Conservation (phyloP, 495 filamentous ascomycete genomes). For the Penicillium lagena region DNA sequence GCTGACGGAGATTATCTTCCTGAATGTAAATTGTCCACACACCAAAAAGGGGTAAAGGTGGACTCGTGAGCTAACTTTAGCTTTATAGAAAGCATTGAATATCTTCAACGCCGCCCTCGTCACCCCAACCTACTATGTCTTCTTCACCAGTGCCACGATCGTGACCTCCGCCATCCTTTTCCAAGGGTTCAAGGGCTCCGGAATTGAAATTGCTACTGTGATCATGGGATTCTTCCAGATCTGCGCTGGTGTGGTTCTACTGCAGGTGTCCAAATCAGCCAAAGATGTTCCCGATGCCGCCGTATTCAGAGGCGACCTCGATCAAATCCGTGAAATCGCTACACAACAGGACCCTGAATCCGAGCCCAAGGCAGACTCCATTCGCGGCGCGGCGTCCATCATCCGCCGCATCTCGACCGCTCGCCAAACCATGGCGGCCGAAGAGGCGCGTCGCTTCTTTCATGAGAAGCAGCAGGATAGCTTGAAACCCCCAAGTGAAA, state of each 20-base stretch:
- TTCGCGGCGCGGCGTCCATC: slow-evolving; percentile 86
- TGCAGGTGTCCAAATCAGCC: slow-evolving; percentile 95
- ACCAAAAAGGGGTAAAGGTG: too few relatives aligned
- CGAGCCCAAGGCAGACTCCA: slow-evolving; percentile 93
- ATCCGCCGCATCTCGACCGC: slow-evolving; percentile 74
- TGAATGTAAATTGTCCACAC: slow-evolving; percentile 64
- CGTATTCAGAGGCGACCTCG: slow-evolving; percentile 86
- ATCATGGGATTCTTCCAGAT: slow-evolving; percentile 93
- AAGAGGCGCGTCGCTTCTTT: slow-evolving; percentile 72
- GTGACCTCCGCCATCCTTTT: slow-evolving; percentile 90
- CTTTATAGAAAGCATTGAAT: slow-evolving; percentile 88
- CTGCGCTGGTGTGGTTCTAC: slow-evolving; percentile 88
- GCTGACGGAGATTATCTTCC: slow-evolving; percentile 85
- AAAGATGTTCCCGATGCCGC: slow-evolving; percentile 95
- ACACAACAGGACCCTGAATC: slow-evolving; percentile 92
- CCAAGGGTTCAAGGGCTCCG: slow-evolving; percentile 85
- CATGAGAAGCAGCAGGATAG: slow-evolving; percentile 68
- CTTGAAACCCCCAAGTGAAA: slow-evolving; percentile 67
- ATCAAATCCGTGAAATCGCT: slow-evolving; percentile 91
- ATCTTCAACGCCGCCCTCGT: slow-evolving; percentile 96
- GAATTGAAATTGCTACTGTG: slow-evolving; percentile 75
- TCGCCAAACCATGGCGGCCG: slow-evolving; percentile 69
- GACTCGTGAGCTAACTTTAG: slow-evolving; percentile 16
- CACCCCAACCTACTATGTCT: slow-evolving; percentile 97
- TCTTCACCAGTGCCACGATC: slow-evolving; percentile 93